Evolutionary conservation across 768 basidiomycete species (phyloP), one percentile per base, ranked within the genome.

Genomic region (Macrolepiota fuliginosa): DNA sequence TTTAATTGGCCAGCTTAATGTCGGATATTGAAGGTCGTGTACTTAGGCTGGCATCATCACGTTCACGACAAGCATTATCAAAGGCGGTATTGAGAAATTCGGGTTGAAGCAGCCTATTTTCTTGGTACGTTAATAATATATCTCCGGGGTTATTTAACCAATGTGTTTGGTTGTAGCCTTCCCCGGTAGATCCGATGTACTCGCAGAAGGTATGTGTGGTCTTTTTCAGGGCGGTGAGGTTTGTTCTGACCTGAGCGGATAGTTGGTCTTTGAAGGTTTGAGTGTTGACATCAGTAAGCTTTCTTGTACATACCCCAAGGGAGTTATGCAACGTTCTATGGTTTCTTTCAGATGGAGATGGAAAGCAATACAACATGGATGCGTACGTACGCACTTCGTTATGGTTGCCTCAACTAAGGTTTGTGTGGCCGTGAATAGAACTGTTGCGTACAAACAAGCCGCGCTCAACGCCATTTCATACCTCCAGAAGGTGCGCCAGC

Each of bases 391-490:
- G 22, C 17, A n/a, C 5, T 12, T n/a, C 5, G 4, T 17, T 12
- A 15, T 9, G 13, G 10, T 15, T 6, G 22, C 2, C 32, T 50
- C 27, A 12, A 4, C 5, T 65, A 22, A 19, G 11, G 3, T 13
- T 27, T 22, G 32, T 29, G 17, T 22, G 2, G n/a, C 12, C 46
- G 25, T 24, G 17, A 45, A 22, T 54, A 88, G 87, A 0, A 83
- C 89, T 22, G 87, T 89, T 17, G 90, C 91, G 2, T 92, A 89
- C 70, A 91, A 92, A 69, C 89, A 90, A 73, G 90, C 91, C 4
- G 88, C 90, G 0, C 73, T 91, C 58, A 91, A 91, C 66, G 82
- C 87, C 1, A 91, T 92, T 55, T 81, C 82, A 1, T 92, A 92
- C 70, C 77, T 92, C 47, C 77, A 80, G 75, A 89, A 89, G 80